Base-by-base conservation (phyloP, 2,329 filamentous ascomycete genomes). In the Lasiodiplodia gonubiensis region DNA sequence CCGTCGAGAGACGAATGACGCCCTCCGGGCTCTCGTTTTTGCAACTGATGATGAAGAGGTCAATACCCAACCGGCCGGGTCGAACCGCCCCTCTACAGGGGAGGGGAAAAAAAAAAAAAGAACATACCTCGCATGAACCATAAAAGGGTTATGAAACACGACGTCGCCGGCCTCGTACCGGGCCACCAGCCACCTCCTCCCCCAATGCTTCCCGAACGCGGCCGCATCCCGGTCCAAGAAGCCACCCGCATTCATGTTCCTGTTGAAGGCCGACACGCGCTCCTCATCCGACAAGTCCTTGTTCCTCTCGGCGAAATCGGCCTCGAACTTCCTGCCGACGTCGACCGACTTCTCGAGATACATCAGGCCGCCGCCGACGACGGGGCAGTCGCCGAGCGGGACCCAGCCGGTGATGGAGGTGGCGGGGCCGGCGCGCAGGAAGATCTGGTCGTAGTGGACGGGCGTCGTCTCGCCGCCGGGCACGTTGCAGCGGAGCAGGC, bases 381-480 rank as follows among this genome's bases (percentile, higher is more conserved):
- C 11, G 5, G 48, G 16, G 3, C 48, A n/a, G 1, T 51, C 48
- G 0, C 48, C 48, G n/a, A 51, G 48, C n/a, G 18, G 48, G 5
- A 51, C 23, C 48, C 48, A 51, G 6, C 48, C 67, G 12, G 67
- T 68, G 18, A 68, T 23, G 11, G 33, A 35, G 6, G 67, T 67
- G 8, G 67, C 63, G 12, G 63, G 63, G 3, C 64, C 67, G 11
- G 33, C 63, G 3, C 63, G 52, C 8, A 67, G 52, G 39, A 30
- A 66, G 30, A 67, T 66, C 27, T 68, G 63, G 33, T 68, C 67
- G 54, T 67, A 68, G 42, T 68, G 67, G 7, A 67, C 67, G 8
- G 64, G 53, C 10, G 64, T 68, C 30, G 33, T 35, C 42, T 68
- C 61, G 10, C 51, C 33, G 16, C 59, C 59, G 14, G 67, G 61